Base-by-base conservation (phyloP, 169 alveolate genomes). In the Eimeria praecox region DNA sequence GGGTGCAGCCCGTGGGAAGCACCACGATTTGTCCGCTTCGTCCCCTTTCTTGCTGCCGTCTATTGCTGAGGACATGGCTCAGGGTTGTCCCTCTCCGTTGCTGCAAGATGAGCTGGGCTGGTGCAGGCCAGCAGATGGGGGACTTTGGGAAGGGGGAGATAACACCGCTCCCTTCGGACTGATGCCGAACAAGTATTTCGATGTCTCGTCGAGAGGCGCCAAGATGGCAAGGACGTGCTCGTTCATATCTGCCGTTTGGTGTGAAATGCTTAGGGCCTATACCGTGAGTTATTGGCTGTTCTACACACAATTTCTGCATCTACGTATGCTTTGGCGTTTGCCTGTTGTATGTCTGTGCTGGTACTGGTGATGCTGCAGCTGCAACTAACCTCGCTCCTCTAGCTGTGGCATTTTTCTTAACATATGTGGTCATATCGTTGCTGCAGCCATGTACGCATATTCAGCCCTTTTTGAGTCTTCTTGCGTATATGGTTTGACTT, bases 211-310 rank as follows among this genome's bases (percentile, higher is more conserved):
- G 24, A 90, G 98, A 52, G 98, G 98, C 38, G 95, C 99, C 22
- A 96, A 94, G 59, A 97, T 97, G 94, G 99, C 98, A 66, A 95
- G 99, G 71, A 98, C 99, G 9, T 97, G 98, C 69, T 97, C 99
- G 30, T 98, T 98, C 97, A 97, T 98, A 86, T 96, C 99, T 9
- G 99, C 99, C 35, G 99, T 98, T 49, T 98, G 98, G 98, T 97
- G 99, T 89, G 99, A 98, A 91, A 98, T 98, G 98, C 97, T 98
- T 59, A 96, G 99, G 64, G 99, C 99, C 16, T 98, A 98, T 95
- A 98, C 99, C n/a, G 99, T 98, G 49, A 90, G 97, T 30, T 59
- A n/a, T 49, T 22, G 75, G 3, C 9, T 27, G 24, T 8, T 49
- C 27, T 52, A 40, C 77, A 52, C 73, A 38, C 83, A 71, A 4